phyloP scores from a whole-genome alignment of 2,329 filamentous ascomycete genomes.

The Penicillium sp. region DNA sequence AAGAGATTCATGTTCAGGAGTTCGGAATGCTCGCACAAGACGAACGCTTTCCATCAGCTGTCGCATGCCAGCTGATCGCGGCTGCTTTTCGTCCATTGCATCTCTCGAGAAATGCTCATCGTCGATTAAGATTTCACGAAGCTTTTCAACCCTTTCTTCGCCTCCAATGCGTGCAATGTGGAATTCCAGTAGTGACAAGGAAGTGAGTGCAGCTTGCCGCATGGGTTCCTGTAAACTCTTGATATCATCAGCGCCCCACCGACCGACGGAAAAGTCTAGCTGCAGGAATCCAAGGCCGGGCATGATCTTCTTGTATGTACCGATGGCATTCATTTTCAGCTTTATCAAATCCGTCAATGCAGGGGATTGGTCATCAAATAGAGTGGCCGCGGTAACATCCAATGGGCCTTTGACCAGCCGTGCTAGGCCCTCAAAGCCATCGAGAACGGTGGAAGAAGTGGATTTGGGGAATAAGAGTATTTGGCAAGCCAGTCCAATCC shows the following conservation, averaged over 20 bases:
- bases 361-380: slow-evolving; percentile 17
- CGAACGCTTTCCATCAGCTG: slow-evolving; percentile 35
- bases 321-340: slow-evolving; percentile 37
- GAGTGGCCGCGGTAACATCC: slow-evolving; percentile 26
- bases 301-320: slow-evolving; percentile 39
- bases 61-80: slow-evolving; percentile 27
- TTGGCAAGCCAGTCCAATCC: slow-evolving; percentile 46
- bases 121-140: slow-evolving; percentile 9
- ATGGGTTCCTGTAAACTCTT: slow-evolving; percentile 37
- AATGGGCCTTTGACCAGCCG: slow-evolving; percentile 30
- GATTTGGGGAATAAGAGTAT: slow-evolving; percentile 53
- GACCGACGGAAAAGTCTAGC: slow-evolving; percentile 48
- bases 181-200: slow-evolving; percentile 44
- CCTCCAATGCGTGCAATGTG: slow-evolving; percentile 38
- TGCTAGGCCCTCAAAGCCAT: slow-evolving; percentile 31
- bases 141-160: slow-evolving; percentile 18
- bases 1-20: slow-evolving; percentile 37
- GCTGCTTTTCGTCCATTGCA: slow-evolving; percentile 11
- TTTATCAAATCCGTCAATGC: slow-evolving; percentile 26
- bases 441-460: slow-evolving; percentile 47
- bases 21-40: slow-evolving; percentile 40
- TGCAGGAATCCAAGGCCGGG: slow-evolving; percentile 47
- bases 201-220: slow-evolving; percentile 36
- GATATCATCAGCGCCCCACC: slow-evolving; percentile 50
- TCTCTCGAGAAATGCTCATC: neutral